Percentiles rank a stretch among this genome's conserved stretches.
phyloP scores from a whole-genome alignment of 352 stramenopile species.

The Phytopythium aichiense region DNA sequence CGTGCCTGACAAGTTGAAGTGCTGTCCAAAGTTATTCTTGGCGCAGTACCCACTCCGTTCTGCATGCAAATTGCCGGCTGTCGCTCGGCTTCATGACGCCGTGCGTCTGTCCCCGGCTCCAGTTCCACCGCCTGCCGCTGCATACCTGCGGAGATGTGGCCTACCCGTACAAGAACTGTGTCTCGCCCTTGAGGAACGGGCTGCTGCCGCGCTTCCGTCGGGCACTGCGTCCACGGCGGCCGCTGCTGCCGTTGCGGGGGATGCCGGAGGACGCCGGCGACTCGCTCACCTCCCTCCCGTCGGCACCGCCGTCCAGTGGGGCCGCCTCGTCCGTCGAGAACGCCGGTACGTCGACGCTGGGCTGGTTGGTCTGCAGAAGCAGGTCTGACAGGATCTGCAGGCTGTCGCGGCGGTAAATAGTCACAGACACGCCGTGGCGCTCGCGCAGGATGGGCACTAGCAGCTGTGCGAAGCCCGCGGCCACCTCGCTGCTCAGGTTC shows the following conservation, averaged over 20 bases:
- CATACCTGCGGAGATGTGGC: background rate
- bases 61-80: background rate
- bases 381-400: conserved; percentile 59
- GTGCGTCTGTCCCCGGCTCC: background rate
- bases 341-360: conserved; percentile 21
- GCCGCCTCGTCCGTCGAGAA: conserved; percentile 14
- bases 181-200: conserved; percentile 39
- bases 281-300: conserved; percentile 3
- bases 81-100: background rate
- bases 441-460: conserved; percentile 68
- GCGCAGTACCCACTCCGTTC: too few species aligned
- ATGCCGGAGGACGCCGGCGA: conserved; percentile 9
- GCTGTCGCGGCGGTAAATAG: conserved; percentile 52
- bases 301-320: background rate
- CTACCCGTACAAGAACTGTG: conserved; percentile 47
- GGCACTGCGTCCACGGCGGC: conserved; percentile 10
- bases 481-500: conserved; percentile 46
- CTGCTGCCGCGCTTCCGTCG: conserved; percentile 20
- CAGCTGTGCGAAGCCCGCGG: conserved; percentile 57
- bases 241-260: conserved; percentile 12
- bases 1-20: too few species aligned
- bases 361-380: conserved; percentile 48
- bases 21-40: too few species aligned
- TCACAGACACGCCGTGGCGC: conserved; percentile 55
- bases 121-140: background rate